Evolutionary conservation across 2,329 filamentous ascomycete genomes (phyloP).

Genomic region (Penicillium sp.): DNA sequence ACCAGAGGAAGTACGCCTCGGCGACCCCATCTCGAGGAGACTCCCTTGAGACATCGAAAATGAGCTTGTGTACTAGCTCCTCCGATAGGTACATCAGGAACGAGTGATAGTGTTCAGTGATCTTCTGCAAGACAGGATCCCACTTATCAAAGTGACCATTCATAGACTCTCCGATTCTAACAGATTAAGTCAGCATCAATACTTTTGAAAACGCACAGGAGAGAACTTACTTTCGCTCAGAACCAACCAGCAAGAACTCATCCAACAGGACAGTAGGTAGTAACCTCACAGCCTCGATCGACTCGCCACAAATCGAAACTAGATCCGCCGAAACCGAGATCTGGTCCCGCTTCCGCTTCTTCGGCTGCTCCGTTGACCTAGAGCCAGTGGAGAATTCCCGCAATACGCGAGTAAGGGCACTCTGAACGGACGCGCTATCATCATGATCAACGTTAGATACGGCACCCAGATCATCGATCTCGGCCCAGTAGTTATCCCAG

Average conservation of each 20-base stretch:
- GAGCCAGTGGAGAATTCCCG: slow-evolving; percentile 12
- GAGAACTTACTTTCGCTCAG: slow-evolving; percentile 29
- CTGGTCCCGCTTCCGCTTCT: slow-evolving; percentile 32
- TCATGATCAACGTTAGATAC: slow-evolving; percentile 6
- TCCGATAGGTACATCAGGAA: slow-evolving; percentile 43
- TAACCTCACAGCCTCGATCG: slow-evolving; percentile 13
- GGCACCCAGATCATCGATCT: slow-evolving; percentile 39
- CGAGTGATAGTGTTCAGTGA: slow-evolving; percentile 34
- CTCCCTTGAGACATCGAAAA: slow-evolving; percentile 20
- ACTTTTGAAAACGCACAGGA: not conserved
- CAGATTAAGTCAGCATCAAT: not conserved
- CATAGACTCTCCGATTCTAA: slow-evolving; percentile 30
- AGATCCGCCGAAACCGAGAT: slow-evolving; percentile 25
- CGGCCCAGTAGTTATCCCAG: slow-evolving; percentile 82
- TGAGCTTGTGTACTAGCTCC: slow-evolving; percentile 39
- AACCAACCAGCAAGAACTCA: slow-evolving; percentile 25
- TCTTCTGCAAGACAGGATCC: slow-evolving; percentile 36
- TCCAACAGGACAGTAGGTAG: slow-evolving; percentile 31
- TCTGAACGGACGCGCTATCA: slow-evolving; percentile 17
- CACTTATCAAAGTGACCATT: slow-evolving; percentile 33
- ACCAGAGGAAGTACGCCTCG: slow-evolving; percentile 52
- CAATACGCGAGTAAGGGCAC: slow-evolving; percentile 19
- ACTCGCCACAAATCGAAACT: slow-evolving; percentile 29
- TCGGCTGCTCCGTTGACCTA: slow-evolving; percentile 18
- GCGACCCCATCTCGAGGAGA: slow-evolving; percentile 30